Conservation (phyloP, 805 yeast genomes). For the Teunomyces stri region DNA sequence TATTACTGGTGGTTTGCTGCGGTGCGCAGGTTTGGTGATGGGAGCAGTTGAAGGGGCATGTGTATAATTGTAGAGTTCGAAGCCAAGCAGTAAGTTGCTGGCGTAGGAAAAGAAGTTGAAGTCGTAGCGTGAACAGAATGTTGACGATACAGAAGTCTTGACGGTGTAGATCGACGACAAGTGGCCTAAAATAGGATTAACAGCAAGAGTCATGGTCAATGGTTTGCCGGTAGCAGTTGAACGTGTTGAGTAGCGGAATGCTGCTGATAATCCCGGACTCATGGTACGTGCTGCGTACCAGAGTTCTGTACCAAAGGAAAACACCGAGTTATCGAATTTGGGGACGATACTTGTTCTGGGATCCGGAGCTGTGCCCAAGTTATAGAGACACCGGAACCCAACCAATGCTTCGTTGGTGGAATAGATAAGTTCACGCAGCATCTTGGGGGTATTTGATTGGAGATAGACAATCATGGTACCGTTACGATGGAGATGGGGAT, state of each 20-base stretch:
- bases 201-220: slow-evolving; percentile 77
- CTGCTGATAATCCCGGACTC: slow-evolving; percentile 88
- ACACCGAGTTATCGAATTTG: slow-evolving; percentile 57
- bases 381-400: slow-evolving; percentile 79
- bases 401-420: slow-evolving; percentile 80
- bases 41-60: background rate
- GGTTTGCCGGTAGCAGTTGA: slow-evolving; percentile 89
- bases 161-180: slow-evolving; percentile 85
- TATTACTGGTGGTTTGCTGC: slow-evolving; percentile 9
- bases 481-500: slow-evolving; percentile 51
- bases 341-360: slow-evolving; percentile 18
- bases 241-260: slow-evolving; percentile 79
- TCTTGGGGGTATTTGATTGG: slow-evolving; percentile 63
- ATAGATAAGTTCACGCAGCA: slow-evolving; percentile 70
- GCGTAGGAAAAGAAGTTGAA: slow-evolving; percentile 89
- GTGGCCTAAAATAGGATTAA: slow-evolving; percentile 89
- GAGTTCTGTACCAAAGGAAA: slow-evolving; percentile 77
- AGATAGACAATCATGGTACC: slow-evolving; percentile 64
- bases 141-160: slow-evolving; percentile 68
- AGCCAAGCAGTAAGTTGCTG: slow-evolving; percentile 81
- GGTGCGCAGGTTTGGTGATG: background rate
- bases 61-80: slow-evolving; percentile 65
- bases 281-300: slow-evolving; percentile 84
- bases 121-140: slow-evolving; percentile 81
- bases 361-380: slow-evolving; percentile 39